Base-by-base conservation (phyloP, 169 alveolate genomes). In the Cystoisospora suis region DNA sequence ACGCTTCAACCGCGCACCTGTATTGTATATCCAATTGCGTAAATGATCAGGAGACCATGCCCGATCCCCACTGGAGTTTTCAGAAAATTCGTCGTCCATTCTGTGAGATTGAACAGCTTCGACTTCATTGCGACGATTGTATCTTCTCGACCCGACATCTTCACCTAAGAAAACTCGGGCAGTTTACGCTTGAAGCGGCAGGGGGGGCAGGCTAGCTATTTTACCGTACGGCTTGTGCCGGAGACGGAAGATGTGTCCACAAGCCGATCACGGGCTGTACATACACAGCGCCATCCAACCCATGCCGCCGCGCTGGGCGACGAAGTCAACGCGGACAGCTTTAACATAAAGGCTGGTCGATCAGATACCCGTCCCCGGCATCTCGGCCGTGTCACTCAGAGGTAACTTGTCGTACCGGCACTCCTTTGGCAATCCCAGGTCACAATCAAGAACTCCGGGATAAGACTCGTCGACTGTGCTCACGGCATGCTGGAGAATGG, bases 11-110 rank as follows among this genome's bases (percentile, higher is more conserved):
- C 42, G 47, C 83, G 36, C 65, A 88, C 92, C 92, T 88, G 92
- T 70, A 79, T 61, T 53, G 92, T 88, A 45, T 65, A 88, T 12
- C 92, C 92, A 27, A 75, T 47, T 6, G 89, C 88, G 46, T 88
- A 88, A 58, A 77, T 77, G 29, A 83, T 77, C 72, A 88, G 88
- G 72, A 88, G 59, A 20, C 88, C 46, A 83, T 88, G 92, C 85
- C 92, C 69, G 53, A 88, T 88, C 65, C 92, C 92, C 44, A 88
- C 34, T 3, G 92, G 92, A 58, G 88, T 79, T 45, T 86, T 86
- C 85, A 75, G 83, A 75, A 88, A 88, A 59, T 88, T 86, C 45
- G 75, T 77, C 83, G n/a, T 32, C 83, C 83, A 72, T 0, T 29
- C 12, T 29, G 9, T 40, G 3, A 72, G 49, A 27, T 72, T 56